Conservation (phyloP, 331 rosid genomes). For the Stylosanthes scabra region DNA sequence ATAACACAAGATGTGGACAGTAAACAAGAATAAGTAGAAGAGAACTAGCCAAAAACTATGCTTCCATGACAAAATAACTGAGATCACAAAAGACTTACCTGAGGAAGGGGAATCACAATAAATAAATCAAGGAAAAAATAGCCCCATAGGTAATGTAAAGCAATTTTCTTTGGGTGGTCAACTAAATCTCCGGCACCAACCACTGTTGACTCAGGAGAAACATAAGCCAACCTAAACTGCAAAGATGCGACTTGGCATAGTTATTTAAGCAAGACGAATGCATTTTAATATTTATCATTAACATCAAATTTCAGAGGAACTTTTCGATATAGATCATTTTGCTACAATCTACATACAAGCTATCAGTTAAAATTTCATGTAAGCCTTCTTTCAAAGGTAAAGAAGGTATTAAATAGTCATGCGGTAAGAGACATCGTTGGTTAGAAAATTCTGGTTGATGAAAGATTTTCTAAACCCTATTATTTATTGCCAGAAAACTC, state of each 20-base stretch:
- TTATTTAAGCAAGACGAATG: slow-evolving; percentile 7
- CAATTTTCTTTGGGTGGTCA: slow-evolving; percentile 80
- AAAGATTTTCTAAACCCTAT: background rate
- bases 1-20: background rate
- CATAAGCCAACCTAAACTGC: slow-evolving; percentile 91
- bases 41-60: background rate
- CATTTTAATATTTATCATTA: too few relatives aligned
- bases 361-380: background rate
- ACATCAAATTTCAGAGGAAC: too few relatives aligned
- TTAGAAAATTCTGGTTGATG: background rate
- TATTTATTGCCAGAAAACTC: slow-evolving; percentile 9
- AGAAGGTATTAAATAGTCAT: background rate
- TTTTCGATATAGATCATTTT: too few relatives aligned
- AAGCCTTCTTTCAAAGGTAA: background rate
- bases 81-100: slow-evolving; percentile 50
- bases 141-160: slow-evolving; percentile 62
- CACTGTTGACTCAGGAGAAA: slow-evolving; percentile 77
- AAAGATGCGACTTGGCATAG: slow-evolving; percentile 28
- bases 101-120: slow-evolving; percentile 77
- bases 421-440: background rate
- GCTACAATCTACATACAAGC: background rate
- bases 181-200: slow-evolving; percentile 87
- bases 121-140: slow-evolving; percentile 65
- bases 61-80: background rate
- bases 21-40: background rate